Evolutionary conservation across 306 rosid genomes (phyloP).

Genomic region (Arachis hypogaea): DNA sequence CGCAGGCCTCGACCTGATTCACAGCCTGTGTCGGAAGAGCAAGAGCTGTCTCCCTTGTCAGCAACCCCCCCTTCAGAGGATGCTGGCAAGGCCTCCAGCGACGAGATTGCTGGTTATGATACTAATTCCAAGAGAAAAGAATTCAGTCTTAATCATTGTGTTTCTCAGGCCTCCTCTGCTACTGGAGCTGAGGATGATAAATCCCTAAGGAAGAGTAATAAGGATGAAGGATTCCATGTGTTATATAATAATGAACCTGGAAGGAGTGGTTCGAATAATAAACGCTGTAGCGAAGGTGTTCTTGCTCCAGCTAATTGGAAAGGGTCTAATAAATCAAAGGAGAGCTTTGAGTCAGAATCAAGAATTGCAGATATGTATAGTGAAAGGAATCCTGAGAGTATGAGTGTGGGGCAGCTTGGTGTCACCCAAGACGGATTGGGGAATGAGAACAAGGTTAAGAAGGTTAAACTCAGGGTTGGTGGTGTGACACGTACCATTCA

Average conservation of each 20-base stretch:
- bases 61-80: slow-evolving; percentile 76
- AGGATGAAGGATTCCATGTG: slow-evolving; percentile 55
- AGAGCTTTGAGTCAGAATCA: slow-evolving; percentile 51
- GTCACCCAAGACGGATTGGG: slow-evolving; percentile 59
- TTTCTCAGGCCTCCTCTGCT: slow-evolving; percentile 50
- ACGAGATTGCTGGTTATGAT: slow-evolving; percentile 72
- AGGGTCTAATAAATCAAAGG: slow-evolving; percentile 57
- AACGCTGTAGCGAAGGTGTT: slow-evolving; percentile 80
- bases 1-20: slow-evolving; percentile 88
- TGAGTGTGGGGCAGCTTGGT: slow-evolving; percentile 58
- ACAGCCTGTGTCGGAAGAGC: slow-evolving; percentile 58
- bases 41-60: slow-evolving; percentile 60
- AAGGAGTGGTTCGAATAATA: slow-evolving; percentile 50
- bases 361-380: slow-evolving; percentile 50
- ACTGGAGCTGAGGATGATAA: slow-evolving; percentile 52
- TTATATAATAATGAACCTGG: slow-evolving; percentile 62
- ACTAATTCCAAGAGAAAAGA: slow-evolving; percentile 70
- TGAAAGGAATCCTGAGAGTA: slow-evolving; percentile 61
- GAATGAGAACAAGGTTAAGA: slow-evolving; percentile 74
- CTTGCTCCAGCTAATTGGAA: slow-evolving; percentile 96
- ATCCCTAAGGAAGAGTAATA: slow-evolving; percentile 45
- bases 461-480: slow-evolving; percentile 85
- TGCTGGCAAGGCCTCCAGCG: slow-evolving; percentile 72
- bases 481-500: slow-evolving; percentile 79
- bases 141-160: slow-evolving; percentile 65